Percentiles rank a stretch among this genome's conserved stretches.
These are phyloP conservation scores for Apophysomyces sp. DNA, from an alignment of 371 early-diverging fungal species.

Conservation along the genomic window DNA sequence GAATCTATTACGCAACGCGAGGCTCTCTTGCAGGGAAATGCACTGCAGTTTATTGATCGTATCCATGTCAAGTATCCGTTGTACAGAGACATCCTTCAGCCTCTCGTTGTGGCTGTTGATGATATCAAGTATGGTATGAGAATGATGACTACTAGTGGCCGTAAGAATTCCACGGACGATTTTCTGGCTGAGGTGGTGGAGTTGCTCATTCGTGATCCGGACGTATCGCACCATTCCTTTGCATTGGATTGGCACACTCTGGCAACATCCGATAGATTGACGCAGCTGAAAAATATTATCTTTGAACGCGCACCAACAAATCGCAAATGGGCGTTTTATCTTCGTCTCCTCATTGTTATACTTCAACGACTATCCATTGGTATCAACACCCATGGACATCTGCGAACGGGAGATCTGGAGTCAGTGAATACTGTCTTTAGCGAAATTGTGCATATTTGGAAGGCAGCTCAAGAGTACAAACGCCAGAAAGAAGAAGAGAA, in stretches of 20 bases:
- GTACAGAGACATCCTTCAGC: slow-evolving; percentile 80
- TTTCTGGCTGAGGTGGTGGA: slow-evolving; percentile 44
- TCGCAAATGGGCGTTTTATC: slow-evolving; percentile 65
- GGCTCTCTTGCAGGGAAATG: slow-evolving; percentile 68
- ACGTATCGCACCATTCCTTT: slow-evolving; percentile 30
- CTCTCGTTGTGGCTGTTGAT: slow-evolving; percentile 66
- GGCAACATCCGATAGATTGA: slow-evolving; percentile 42
- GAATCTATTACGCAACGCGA: slow-evolving; percentile 54
- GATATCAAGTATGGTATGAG: slow-evolving; percentile 81
- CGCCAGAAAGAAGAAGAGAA: slow-evolving; percentile 68
- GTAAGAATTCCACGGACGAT: slow-evolving; percentile 24
- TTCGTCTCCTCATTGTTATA: slow-evolving; percentile 58
- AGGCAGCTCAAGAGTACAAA: slow-evolving; percentile 68
- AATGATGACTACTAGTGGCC: slow-evolving; percentile 41
- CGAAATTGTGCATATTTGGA: slow-evolving; percentile 73
- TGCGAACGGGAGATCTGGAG: slow-evolving; percentile 50
- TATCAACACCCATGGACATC: slow-evolving; percentile 55
- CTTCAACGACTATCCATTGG: slow-evolving; percentile 55
- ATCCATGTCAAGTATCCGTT: slow-evolving; percentile 55
- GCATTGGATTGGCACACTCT: slow-evolving; percentile 48
- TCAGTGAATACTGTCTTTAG: slow-evolving; percentile 56
- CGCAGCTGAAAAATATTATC: slow-evolving; percentile 45
- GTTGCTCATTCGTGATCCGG: slow-evolving; percentile 45
- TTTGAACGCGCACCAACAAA: slow-evolving; percentile 52
- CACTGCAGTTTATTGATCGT: slow-evolving; percentile 68